Conservation (phyloP, 805 yeast genomes). For the Metschnikowia rubicola region DNA sequence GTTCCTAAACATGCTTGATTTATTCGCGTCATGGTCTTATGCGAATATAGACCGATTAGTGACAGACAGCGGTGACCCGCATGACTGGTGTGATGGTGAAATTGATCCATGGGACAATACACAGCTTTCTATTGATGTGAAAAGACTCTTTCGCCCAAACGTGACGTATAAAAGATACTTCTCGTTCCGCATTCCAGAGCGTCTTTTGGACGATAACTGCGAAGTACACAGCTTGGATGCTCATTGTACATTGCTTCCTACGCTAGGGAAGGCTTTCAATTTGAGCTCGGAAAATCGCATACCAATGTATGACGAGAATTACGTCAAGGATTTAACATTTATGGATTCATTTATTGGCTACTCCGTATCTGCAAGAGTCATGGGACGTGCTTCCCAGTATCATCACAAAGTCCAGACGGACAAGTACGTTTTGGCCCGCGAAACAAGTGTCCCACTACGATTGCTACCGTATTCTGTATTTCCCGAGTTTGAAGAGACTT, state of each 20-base stretch:
- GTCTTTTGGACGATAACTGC: slow-evolving; percentile 39
- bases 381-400: slow-evolving; percentile 40
- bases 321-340: slow-evolving; percentile 33
- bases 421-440: slow-evolving; percentile 37
- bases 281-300: slow-evolving; percentile 19
- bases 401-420: slow-evolving; percentile 20
- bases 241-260: slow-evolving; percentile 38
- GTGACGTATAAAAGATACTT: slow-evolving; percentile 40
- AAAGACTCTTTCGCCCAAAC: slow-evolving; percentile 35
- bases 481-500: slow-evolving; percentile 20
- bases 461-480: slow-evolving; percentile 29
- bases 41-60: slow-evolving; percentile 33
- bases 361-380: slow-evolving; percentile 38
- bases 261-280: slow-evolving; percentile 31
- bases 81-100: slow-evolving; percentile 44
- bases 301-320: slow-evolving; percentile 13
- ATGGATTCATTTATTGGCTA: slow-evolving; percentile 37
- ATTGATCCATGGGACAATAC: slow-evolving; percentile 41
- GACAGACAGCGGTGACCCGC: slow-evolving; percentile 32
- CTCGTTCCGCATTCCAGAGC: slow-evolving; percentile 40
- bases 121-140: slow-evolving; percentile 32
- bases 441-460: slow-evolving; percentile 31
- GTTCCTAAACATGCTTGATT: slow-evolving; percentile 41
- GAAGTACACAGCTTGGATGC: slow-evolving; percentile 31
- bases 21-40: slow-evolving; percentile 43